Conservation (phyloP, 202 grass and related monocot genomes). For the Setaria viridis region DNA sequence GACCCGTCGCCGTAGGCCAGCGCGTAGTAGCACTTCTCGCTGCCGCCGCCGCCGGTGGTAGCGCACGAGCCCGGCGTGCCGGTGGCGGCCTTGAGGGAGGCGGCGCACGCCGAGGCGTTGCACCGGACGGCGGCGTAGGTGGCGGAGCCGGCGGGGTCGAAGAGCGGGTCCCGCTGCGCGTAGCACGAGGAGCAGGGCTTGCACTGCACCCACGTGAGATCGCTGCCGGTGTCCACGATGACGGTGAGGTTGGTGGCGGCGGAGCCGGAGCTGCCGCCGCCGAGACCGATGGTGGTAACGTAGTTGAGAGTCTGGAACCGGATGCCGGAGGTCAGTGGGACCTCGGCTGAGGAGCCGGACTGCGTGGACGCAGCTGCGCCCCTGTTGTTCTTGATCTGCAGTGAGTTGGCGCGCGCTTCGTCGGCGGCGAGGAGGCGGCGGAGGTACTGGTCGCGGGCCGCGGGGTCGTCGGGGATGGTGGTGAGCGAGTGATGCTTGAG, state of each 20-base stretch:
- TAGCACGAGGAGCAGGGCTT: conserved; percentile 76
- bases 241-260: conserved; percentile 54
- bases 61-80: conserved; percentile 66
- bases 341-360: conserved; percentile 27
- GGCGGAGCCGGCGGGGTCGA: conserved; percentile 68
- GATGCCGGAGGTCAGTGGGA: conserved; percentile 72
- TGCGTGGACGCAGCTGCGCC: background rate
- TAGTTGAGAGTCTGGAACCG: conserved; percentile 86
- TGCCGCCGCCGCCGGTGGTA: background rate
- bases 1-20: conserved; percentile 85
- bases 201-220: conserved; percentile 90
- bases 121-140: conserved; percentile 74
- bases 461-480: conserved; percentile 32
- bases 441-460: conserved; percentile 49
- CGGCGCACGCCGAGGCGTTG: conserved; percentile 68
- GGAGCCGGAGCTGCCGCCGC: conserved; percentile 16
- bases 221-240: conserved; percentile 82
- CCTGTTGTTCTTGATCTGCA: conserved; percentile 49
- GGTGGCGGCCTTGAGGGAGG: conserved; percentile 66
- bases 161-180: conserved; percentile 70
- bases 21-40: conserved; percentile 68
- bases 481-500: conserved; percentile 55
- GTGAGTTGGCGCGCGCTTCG: conserved; percentile 54
- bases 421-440: conserved; percentile 59
- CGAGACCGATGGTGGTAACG: conserved; percentile 66